Percentiles rank a stretch among this genome's conserved stretches.
Evolutionary conservation across 2,329 filamentous ascomycete genomes (phyloP).

Genomic region (Cercospora beticola): DNA sequence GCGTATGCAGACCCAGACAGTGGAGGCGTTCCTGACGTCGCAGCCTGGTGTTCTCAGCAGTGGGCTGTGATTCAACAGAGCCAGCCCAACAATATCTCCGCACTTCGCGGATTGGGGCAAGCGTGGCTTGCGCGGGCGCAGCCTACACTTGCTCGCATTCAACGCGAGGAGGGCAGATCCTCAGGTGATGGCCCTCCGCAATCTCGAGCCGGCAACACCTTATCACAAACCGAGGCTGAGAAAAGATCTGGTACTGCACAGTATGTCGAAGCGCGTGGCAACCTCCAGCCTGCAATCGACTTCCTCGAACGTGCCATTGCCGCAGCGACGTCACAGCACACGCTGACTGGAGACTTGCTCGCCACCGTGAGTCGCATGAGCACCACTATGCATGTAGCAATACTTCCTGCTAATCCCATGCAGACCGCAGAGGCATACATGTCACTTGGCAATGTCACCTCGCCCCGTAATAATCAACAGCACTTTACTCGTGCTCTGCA

Average conservation of each 20-base stretch:
- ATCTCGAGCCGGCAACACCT: conserved; percentile 28
- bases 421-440: conserved; percentile 55
- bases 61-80: conserved; percentile 48
- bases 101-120: conserved; percentile 50
- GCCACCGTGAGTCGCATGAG: conserved; percentile 41
- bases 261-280: conserved; percentile 54
- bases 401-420: not conserved
- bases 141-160: conserved; percentile 50
- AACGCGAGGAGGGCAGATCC: conserved; percentile 44
- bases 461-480: conserved; percentile 44
- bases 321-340: conserved; percentile 42
- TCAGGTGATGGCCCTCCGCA: conserved; percentile 40
- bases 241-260: conserved; percentile 42
- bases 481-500: conserved; percentile 50
- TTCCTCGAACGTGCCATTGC: conserved; percentile 51
- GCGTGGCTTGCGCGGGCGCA: conserved; percentile 56
- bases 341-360: conserved; percentile 46
- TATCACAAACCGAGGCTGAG: conserved; percentile 41
- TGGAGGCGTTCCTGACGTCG: conserved; percentile 48
- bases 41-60: conserved; percentile 52
- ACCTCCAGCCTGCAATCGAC: conserved; percentile 53
- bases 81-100: conserved; percentile 46
- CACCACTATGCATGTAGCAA: not conserved
- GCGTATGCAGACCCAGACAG: conserved; percentile 52
- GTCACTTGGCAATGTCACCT: conserved; percentile 54